These are phyloP conservation scores for Pseudocercospora fijiensis DNA, from an alignment of 2,329 filamentous ascomycete species.

Conservation along the genomic window DNA sequence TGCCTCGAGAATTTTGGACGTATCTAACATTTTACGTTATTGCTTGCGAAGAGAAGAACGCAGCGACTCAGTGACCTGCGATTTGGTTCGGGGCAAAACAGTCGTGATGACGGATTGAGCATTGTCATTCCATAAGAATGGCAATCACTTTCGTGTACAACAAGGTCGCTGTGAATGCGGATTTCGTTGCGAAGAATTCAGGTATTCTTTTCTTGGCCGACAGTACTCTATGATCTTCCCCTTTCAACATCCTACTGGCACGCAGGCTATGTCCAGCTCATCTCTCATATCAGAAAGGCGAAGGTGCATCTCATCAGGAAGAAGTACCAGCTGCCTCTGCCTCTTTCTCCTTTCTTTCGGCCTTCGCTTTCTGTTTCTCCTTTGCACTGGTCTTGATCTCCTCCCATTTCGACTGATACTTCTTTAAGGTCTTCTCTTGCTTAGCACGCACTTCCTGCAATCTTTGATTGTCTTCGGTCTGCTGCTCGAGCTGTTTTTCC, in stretches of 20 bases:
- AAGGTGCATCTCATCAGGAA: neutral
- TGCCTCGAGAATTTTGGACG: neutral
- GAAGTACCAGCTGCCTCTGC: neutral
- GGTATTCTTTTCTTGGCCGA: neutral
- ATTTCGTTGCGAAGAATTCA: neutral
- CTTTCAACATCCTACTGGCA: neutral
- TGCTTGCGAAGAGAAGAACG: neutral
- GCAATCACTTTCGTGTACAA: neutral
- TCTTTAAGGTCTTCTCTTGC: constrained; percentile 62
- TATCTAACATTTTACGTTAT: neutral
- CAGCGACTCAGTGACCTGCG: too few species aligned
- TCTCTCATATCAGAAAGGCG: too few species aligned
- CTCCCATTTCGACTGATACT: constrained; percentile 67
- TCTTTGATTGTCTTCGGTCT: constrained; percentile 60
- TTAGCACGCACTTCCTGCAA: constrained; percentile 62
- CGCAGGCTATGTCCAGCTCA: neutral
- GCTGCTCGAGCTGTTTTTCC: constrained; percentile 62
- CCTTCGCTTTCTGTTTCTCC: constrained; percentile 27
- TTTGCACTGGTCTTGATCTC: constrained; percentile 64
- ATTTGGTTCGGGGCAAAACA: neutral
- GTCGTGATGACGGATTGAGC: neutral
- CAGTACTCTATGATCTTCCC: neutral
- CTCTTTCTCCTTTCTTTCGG: constrained; percentile 21
- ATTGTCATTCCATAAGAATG: neutral
- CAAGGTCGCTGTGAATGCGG: neutral